Evolutionary conservation across 495 filamentous ascomycete genomes (phyloP).

Genomic region (Elaphomyces granulatus): DNA sequence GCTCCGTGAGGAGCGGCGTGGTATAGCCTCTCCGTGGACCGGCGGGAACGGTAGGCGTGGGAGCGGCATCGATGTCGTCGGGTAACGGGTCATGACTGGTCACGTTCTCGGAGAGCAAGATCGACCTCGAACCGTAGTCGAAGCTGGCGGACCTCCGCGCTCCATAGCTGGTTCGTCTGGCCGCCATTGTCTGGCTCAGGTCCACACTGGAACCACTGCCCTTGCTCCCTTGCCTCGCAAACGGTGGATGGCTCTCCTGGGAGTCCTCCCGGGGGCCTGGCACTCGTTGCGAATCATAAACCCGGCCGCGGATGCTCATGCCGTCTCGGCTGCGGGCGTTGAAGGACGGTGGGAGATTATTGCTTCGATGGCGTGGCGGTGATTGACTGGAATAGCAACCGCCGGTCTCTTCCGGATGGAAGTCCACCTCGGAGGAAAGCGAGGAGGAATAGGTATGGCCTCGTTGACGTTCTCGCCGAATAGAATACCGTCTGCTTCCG

Average conservation of each 20-base stretch:
- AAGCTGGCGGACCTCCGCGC: slow-evolving; percentile 64
- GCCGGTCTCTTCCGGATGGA: slow-evolving; percentile 47
- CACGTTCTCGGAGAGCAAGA: slow-evolving; percentile 16
- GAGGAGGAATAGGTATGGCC: slow-evolving; percentile 54
- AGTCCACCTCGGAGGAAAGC: slow-evolving; percentile 60
- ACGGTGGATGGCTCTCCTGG: slow-evolving; percentile 2
- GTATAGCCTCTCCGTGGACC: slow-evolving; percentile 49
- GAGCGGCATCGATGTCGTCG: slow-evolving; percentile 66
- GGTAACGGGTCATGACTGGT: slow-evolving; percentile 15
- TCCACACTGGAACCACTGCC: slow-evolving; percentile 60
- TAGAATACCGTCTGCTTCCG: slow-evolving; percentile 12
- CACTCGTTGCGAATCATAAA: slow-evolving; percentile 1
- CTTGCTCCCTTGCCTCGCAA: slow-evolving; percentile 50
- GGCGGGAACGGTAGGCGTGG: slow-evolving; percentile 70
- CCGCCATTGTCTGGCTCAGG: slow-evolving; percentile 32
- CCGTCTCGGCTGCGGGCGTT: slow-evolving; percentile 39
- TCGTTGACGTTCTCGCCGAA: slow-evolving; percentile 29
- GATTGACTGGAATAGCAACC: slow-evolving; percentile 37
- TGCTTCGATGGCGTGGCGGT: slow-evolving; percentile 51
- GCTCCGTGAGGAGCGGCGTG: slow-evolving; percentile 28
- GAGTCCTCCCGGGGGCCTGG: slow-evolving; percentile 3
- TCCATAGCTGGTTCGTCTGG: slow-evolving; percentile 41
- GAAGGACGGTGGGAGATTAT: slow-evolving; percentile 50
- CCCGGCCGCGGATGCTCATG: slow-evolving; percentile 7
- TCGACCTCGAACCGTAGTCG: slow-evolving; percentile 42